A percentile compares a stretch with the other conserved stretches of the same genome.
Evolutionary conservation across 2,329 filamentous ascomycete genomes (phyloP).

Genomic region (Alternaria alternata): DNA sequence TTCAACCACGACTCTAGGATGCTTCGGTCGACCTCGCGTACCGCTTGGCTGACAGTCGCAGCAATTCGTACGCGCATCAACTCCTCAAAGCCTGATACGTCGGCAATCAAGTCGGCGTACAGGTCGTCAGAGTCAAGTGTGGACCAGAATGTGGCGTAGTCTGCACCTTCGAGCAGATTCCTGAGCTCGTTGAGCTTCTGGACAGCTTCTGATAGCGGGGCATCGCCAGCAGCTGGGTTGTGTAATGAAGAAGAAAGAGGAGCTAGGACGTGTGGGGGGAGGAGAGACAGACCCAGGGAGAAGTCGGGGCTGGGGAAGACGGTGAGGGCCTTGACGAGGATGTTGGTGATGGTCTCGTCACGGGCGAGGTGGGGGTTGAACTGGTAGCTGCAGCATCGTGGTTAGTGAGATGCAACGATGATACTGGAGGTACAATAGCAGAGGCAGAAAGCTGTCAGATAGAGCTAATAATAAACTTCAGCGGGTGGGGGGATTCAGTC

Average conservation of each 20-base stretch:
- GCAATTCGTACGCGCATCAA: constrained; percentile 90
- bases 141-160: constrained; percentile 93
- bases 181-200: constrained; percentile 85
- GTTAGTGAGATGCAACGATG: constrained; percentile 25
- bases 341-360: constrained; percentile 97
- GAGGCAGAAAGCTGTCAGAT: constrained; percentile 65
- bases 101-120: constrained; percentile 93
- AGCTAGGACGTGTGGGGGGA: constrained; percentile 81
- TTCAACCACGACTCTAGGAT: constrained; percentile 62
- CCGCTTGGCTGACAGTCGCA: constrained; percentile 84
- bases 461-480: constrained; percentile 80
- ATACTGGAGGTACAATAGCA: constrained; percentile 1
- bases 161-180: constrained; percentile 85
- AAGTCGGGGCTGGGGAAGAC: constrained; percentile 98
- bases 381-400: constrained; percentile 76
- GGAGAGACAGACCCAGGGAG: constrained; percentile 90
- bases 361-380: constrained; percentile 98
- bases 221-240: constrained; percentile 67
- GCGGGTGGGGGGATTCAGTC: constrained; percentile 64
- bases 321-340: constrained; percentile 96
- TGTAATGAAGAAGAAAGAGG: constrained; percentile 60
- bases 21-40: constrained; percentile 70
- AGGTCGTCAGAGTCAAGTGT: constrained; percentile 93
- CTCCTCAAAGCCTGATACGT: constrained; percentile 95
- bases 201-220: constrained; percentile 83